Conservation (phyloP, 2,329 filamentous ascomycete species). For the Colletotrichum nymphaeae region DNA sequence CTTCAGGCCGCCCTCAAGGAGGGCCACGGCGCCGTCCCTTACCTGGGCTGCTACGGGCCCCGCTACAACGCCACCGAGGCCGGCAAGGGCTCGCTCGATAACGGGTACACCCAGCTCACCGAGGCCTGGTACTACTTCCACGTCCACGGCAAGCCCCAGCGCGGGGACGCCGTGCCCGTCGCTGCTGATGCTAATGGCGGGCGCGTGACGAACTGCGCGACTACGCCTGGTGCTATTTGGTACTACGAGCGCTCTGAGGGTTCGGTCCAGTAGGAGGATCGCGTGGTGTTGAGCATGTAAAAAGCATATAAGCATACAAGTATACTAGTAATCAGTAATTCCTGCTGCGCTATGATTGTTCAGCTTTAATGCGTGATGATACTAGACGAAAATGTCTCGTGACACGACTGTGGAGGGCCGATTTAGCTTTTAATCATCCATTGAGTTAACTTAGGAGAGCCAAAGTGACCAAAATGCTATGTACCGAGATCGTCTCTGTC, state of each 20-base stretch:
- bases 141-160: constrained; percentile 67
- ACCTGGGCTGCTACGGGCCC: constrained; percentile 71
- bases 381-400: too few relatives aligned
- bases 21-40: constrained; percentile 66
- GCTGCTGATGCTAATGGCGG: constrained; percentile 59
- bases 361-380: not conserved
- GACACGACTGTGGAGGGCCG: too few relatives aligned
- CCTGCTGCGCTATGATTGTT: too few relatives aligned
- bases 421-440: not conserved
- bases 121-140: constrained; percentile 78
- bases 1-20: constrained; percentile 62
- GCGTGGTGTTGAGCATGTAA: not conserved
- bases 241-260: constrained; percentile 63
- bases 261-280: constrained; percentile 14
- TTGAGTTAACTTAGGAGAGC: not conserved
- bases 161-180: constrained; percentile 56
- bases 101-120: constrained; percentile 65
- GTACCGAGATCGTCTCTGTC: not conserved
- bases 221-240: constrained; percentile 60
- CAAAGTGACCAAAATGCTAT: not conserved
- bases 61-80: constrained; percentile 69
- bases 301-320: too few relatives aligned
- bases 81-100: constrained; percentile 65
- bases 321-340: not conserved
- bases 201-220: constrained; percentile 65